Base-by-base conservation (phyloP, 192 early-diverging fungal genomes). In the Chytriomyces confervae region DNA sequence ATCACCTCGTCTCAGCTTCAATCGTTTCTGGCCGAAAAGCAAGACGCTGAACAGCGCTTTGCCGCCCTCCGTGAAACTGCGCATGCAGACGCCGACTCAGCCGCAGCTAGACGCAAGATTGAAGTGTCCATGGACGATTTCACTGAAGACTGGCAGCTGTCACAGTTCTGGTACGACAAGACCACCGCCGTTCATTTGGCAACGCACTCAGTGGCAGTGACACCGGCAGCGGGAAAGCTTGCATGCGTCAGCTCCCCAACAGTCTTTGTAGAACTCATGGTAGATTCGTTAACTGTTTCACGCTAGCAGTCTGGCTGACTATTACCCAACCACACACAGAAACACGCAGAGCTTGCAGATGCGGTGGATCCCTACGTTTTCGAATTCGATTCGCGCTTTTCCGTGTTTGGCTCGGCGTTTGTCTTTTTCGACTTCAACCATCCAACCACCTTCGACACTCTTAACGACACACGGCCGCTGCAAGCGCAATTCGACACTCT, bases 101-200 rank as follows among this genome's bases (percentile, higher is more conserved):
- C 74, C 43, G 79, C 71, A 44, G 57, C 50, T 3, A 29, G 78
- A 20, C 70, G 72, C 9, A 78, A 78, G 27, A 66, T 62, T 29
- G 72, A 62, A 68, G 50, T 83, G 9, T 79, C 84, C 48, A 94
- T 94, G 88, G 83, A 84, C 18, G 83, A 80, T 51, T 95, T 94
- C 83, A 86, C 85, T 44, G 93, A 95, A 77, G 92, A 95, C 81
- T 94, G 94, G 94, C 93, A 95, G 81, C 69, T 86, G 46, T 77
- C 69, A 8, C 76, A 77, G 62, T 85, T 50, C 62, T 80, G 68
- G 90, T 90, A 90, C 72, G 79, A 83, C 72, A 82, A 85, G 47
- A 81, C 77, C 1, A 91, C 89, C 1, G 82, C 85, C 7, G 57
- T 81, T 6, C 82, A 79, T 50, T 51, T 91, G 13, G 87, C 88